Conservation (phyloP, 2,329 filamentous ascomycete genomes). For the Fusarium vanettenii region DNA sequence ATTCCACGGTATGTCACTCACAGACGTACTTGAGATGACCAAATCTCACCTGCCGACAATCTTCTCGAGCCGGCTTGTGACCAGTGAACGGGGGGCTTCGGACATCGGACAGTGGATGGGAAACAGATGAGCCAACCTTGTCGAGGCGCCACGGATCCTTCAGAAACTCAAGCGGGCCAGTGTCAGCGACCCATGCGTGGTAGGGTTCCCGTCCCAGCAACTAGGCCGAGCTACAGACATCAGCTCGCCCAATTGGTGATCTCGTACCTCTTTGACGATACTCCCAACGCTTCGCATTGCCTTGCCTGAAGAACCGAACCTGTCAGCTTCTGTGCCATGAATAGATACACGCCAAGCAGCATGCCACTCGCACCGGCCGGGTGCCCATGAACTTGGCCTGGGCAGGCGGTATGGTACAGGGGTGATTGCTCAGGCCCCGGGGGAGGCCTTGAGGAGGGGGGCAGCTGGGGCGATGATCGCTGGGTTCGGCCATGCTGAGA, state of each 20-base stretch:
- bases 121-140: background rate
- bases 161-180: background rate
- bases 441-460: background rate
- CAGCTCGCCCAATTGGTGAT: background rate
- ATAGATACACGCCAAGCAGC: conserved; percentile 3
- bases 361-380: background rate
- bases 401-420: background rate
- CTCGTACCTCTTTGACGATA: background rate
- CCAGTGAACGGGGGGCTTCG: background rate
- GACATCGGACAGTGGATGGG: background rate
- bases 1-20: background rate
- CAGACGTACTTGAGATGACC: background rate
- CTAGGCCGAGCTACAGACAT: background rate
- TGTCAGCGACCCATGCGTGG: background rate
- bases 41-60: background rate
- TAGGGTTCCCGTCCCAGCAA: background rate
- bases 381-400: background rate
- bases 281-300: background rate
- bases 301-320: background rate
- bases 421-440: background rate
- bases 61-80: background rate
- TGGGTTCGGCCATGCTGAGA: background rate
- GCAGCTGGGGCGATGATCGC: background rate
- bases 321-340: background rate
- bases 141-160: background rate